Percentiles rank a stretch among this genome's conserved stretches.
These are phyloP conservation scores for Globisporangium paroecandrum DNA, from an alignment of 352 stramenopile genomes.

Conservation along the genomic window DNA sequence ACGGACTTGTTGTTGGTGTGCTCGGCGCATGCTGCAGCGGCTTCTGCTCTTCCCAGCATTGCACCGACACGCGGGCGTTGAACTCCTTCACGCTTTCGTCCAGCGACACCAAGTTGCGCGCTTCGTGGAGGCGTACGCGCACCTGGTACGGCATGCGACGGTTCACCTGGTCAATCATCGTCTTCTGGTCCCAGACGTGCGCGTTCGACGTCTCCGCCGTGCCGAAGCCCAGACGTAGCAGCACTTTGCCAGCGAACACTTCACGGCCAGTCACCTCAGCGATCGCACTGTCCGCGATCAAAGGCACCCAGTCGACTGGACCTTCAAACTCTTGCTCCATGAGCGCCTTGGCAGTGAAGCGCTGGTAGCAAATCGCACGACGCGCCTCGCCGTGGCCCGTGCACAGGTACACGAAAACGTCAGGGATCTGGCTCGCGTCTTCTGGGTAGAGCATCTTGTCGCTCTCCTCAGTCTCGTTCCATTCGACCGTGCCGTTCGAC, in stretches of 20 bases:
- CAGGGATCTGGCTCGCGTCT: conserved; percentile 61
- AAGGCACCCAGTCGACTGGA: conserved; percentile 51
- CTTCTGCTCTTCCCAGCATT: conserved; percentile 61
- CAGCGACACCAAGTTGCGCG: conserved; percentile 28
- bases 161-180: conserved; percentile 56
- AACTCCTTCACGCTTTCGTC: conserved; percentile 13
- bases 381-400: conserved; percentile 58
- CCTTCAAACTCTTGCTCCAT: conserved; percentile 39
- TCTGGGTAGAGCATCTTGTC: conserved; percentile 62
- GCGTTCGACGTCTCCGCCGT: conserved; percentile 42
- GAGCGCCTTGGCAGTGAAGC: conserved; percentile 64
- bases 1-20: conserved; percentile 25
- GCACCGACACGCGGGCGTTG: conserved; percentile 50
- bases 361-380: conserved; percentile 66
- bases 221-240: conserved; percentile 71
- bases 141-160: conserved; percentile 69
- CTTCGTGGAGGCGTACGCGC: conserved; percentile 63
- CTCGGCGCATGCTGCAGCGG: conserved; percentile 24
- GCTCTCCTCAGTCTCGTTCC: conserved; percentile 73
- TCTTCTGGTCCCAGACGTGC: conserved; percentile 53
- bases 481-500: conserved; percentile 65
- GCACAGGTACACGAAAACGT: conserved; percentile 81
- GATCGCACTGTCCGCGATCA: conserved; percentile 62
- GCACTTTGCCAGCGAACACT: conserved; percentile 61
- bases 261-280: conserved; percentile 41